phyloP scores from a whole-genome alignment of 2,329 filamentous ascomycete genomes.

The Epichloe bromicola region DNA sequence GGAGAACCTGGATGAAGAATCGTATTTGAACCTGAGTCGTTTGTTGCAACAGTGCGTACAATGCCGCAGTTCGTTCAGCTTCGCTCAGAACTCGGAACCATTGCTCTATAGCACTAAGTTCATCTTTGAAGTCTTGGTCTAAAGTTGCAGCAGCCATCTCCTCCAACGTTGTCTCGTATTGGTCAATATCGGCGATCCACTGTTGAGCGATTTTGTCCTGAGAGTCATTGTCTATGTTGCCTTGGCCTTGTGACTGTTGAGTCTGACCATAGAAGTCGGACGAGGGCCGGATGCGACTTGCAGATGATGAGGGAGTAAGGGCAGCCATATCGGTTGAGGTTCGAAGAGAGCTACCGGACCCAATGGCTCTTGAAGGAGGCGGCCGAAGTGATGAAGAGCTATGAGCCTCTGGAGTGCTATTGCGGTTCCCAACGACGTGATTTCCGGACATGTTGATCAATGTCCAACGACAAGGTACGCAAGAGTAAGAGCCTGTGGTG shows the following conservation, averaged over 20 bases:
- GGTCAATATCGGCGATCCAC: conserved; percentile 98
- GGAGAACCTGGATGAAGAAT: conserved; percentile 96
- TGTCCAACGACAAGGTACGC: conserved; percentile 9
- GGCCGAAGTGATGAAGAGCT: conserved; percentile 73
- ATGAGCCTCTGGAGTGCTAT: conserved; percentile 89
- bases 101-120: conserved; percentile 96
- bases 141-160: conserved; percentile 98
- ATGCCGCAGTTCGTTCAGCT: conserved; percentile 84
- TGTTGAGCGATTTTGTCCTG: conserved; percentile 92
- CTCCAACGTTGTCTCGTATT: conserved; percentile 96
- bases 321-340: conserved; percentile 93
- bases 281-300: conserved; percentile 77
- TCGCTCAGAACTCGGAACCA: conserved; percentile 98
- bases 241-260: conserved; percentile 54
- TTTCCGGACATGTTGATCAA: conserved; percentile 56
- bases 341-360: conserved; percentile 72
- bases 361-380: conserved; percentile 64
- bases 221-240: conserved; percentile 60
- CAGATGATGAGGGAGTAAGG: conserved; percentile 52
- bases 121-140: conserved; percentile 98
- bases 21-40: conserved; percentile 97
- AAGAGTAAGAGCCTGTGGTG: not conserved
- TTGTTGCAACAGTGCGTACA: conserved; percentile 93
- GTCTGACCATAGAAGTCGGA: conserved; percentile 86
- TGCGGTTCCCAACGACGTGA: conserved; percentile 69